These are phyloP conservation scores for Pseudopyricularia cyperi DNA, from an alignment of 2,329 filamentous ascomycete species.

Conservation along the genomic window DNA sequence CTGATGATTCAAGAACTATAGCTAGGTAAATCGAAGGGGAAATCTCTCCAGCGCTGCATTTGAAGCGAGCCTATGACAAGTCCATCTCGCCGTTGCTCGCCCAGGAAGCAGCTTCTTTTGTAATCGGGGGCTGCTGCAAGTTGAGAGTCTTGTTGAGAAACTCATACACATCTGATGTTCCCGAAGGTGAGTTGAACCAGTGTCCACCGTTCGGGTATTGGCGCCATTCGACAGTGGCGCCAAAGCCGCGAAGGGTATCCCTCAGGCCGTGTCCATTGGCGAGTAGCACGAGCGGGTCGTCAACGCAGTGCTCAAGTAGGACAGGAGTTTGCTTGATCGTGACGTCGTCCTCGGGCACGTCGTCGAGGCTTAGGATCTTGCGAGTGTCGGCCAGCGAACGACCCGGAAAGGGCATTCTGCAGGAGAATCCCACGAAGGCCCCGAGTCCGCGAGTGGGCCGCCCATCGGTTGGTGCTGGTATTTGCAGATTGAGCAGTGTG, in stretches of 20 bases:
- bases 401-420: conserved; percentile 21
- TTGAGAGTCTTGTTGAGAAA: conserved; percentile 2
- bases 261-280: conserved; percentile 19
- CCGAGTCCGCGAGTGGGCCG: conserved; percentile 2
- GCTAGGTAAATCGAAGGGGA: not conserved
- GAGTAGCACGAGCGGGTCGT: conserved; percentile 26
- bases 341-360: conserved; percentile 10
- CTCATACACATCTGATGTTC: conserved; percentile 23
- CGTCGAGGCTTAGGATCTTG: conserved; percentile 14
- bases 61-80: not conserved
- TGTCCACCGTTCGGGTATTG: conserved; percentile 29
- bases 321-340: conserved; percentile 25
- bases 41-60: not conserved
- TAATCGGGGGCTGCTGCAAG: not conserved
- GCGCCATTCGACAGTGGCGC: conserved; percentile 23
- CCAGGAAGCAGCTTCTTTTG: not conserved
- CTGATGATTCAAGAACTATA: no score
- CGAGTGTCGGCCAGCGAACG: conserved; percentile 18
- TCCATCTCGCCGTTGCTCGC: not conserved
- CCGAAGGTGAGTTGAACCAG: conserved; percentile 28
- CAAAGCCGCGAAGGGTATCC: conserved; percentile 21
- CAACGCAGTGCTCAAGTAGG: conserved; percentile 28
- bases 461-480: conserved; percentile 4
- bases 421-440: conserved; percentile 23
- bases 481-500: conserved; percentile 18